A percentile compares a stretch with the other conserved stretches of the same genome.
phyloP scores from a whole-genome alignment of 768 basidiomycete species.

The Chalciporus sphaerocephalus region DNA sequence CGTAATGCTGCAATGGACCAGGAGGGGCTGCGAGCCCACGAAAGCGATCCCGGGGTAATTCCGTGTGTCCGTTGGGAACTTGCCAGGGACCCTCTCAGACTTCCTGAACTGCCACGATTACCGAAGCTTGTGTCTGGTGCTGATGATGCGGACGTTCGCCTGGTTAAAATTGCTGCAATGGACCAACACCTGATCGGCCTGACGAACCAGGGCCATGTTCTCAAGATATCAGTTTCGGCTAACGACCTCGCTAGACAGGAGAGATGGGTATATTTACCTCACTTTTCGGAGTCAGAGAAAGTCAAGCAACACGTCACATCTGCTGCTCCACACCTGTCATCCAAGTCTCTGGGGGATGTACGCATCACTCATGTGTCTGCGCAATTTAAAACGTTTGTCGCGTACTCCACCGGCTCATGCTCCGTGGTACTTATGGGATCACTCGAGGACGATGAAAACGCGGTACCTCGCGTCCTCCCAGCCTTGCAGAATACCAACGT shows the following conservation, averaged over 20 bases:
- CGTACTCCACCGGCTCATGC: constrained; percentile 64
- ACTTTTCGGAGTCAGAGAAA: constrained; percentile 61
- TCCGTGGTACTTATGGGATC: constrained; percentile 77
- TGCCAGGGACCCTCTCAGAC: constrained; percentile 45
- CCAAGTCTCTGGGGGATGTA: constrained; percentile 41
- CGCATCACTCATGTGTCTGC: constrained; percentile 87
- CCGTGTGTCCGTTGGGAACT: constrained; percentile 62
- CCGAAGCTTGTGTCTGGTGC: constrained; percentile 41
- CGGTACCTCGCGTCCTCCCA: constrained; percentile 59
- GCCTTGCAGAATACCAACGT: constrained; percentile 71
- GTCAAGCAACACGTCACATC: constrained; percentile 47
- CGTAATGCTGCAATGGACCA: constrained; percentile 47
- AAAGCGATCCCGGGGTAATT: constrained; percentile 42
- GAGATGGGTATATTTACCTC: constrained; percentile 74
- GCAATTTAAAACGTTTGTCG: constrained; percentile 77
- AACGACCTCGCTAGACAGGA: constrained; percentile 35
- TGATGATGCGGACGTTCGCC: constrained; percentile 35
- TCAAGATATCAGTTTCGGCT: constrained; percentile 50
- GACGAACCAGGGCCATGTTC: constrained; percentile 74
- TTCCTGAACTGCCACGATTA: constrained; percentile 59
- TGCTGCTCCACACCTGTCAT: constrained; percentile 32
- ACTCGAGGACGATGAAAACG: constrained; percentile 38
- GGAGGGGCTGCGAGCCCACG: constrained; percentile 28
- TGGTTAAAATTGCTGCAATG: constrained; percentile 80
- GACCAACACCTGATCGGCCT: constrained; percentile 72